Evolutionary conservation across 441 rosid species (phyloP).

Genomic region (Aquilaria agallochum): DNA sequence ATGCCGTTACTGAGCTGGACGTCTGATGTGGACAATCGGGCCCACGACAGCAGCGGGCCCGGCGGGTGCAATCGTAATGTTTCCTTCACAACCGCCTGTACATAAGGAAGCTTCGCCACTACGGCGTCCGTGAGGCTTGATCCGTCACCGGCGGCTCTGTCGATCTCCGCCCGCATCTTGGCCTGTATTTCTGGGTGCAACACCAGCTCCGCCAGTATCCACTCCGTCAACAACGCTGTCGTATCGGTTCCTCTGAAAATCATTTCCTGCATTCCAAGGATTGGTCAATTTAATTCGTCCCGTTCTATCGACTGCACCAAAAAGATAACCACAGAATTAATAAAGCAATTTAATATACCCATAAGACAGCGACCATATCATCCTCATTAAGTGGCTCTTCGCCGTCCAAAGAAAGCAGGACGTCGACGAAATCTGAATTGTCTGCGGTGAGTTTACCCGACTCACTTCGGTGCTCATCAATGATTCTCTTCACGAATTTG

Average conservation of each 20-base stretch:
- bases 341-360: constrained; percentile 38
- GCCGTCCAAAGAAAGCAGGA: constrained; percentile 64
- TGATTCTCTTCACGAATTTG: constrained; percentile 40
- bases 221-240: constrained; percentile 47
- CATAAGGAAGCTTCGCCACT: constrained; percentile 39
- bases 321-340: neutral
- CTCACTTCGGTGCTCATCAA: constrained; percentile 43
- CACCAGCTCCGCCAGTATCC: constrained; percentile 54
- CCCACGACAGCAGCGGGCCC: constrained; percentile 62
- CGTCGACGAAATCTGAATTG: constrained; percentile 63
- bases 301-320: neutral
- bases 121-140: constrained; percentile 29
- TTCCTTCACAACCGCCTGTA: constrained; percentile 52
- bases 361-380: constrained; percentile 71
- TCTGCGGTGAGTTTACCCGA: constrained; percentile 16
- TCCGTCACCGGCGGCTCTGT: constrained; percentile 10
- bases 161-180: constrained; percentile 34
- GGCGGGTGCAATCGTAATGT: constrained; percentile 56
- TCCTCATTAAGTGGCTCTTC: constrained; percentile 73
- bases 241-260: constrained; percentile 46
- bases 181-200: constrained; percentile 43
- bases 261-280: constrained; percentile 32
- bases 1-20: constrained; percentile 42
- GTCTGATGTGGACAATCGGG: constrained; percentile 51
- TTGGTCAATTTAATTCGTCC: neutral